A percentile compares a stretch with the other conserved stretches of the same genome.
phyloP scores from a whole-genome alignment of 1,284 basidiomycete genomes.

The Pholiota adiposa region DNA sequence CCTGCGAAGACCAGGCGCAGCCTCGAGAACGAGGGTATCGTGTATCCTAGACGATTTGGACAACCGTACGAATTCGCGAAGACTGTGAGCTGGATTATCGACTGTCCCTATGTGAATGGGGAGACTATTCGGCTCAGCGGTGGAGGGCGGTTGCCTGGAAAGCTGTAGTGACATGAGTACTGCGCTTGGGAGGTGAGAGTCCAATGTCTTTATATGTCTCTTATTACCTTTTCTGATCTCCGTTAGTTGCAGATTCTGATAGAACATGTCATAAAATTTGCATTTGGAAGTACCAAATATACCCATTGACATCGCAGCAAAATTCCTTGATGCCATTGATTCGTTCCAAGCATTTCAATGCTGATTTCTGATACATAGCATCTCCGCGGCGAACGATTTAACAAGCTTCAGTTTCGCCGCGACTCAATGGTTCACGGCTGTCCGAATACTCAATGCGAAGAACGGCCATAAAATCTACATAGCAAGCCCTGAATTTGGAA shows the following conservation, averaged over 20 bases:
- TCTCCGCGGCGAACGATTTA: no score
- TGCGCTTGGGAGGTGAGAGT: background rate
- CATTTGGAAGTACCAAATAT: background rate
- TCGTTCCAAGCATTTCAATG: background rate
- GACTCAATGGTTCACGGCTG: no score
- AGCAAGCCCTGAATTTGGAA: no score
- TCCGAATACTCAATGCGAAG: no score
- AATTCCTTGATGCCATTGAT: background rate
- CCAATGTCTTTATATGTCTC: background rate
- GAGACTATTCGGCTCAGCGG: constrained; percentile 58
- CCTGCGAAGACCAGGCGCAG: constrained; percentile 41
- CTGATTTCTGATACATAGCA: no score
- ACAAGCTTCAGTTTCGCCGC: no score
- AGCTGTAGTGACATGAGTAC: constrained; percentile 25
- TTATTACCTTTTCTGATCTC: background rate
- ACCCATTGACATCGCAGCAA: background rate
- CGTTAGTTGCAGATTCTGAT: background rate
- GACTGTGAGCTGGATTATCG: constrained; percentile 55
- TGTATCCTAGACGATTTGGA: constrained; percentile 52
- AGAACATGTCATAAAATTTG: background rate
- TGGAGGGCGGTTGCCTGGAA: constrained; percentile 44
- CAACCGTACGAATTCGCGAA: constrained; percentile 53
- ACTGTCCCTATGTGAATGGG: constrained; percentile 60
- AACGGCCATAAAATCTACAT: no score
- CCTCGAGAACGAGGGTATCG: constrained; percentile 41